A percentile compares a stretch with the other conserved stretches of the same genome.
Evolutionary conservation across 768 basidiomycete species (phyloP).

Genomic region (Pisolithus sp.): DNA sequence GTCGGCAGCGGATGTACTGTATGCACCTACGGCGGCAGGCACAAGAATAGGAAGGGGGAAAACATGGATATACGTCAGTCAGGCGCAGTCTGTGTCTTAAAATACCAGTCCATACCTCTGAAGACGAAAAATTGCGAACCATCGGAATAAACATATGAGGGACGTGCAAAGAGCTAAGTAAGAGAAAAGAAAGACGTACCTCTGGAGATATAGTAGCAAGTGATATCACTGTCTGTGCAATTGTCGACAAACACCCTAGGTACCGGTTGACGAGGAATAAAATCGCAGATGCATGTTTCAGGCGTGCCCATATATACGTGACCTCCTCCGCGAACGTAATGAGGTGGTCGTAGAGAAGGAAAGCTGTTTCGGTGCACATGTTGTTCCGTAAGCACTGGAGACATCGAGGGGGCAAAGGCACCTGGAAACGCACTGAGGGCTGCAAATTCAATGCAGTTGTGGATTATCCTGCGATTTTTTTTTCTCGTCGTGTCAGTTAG

Average conservation of each 20-base stretch:
- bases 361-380: conserved; percentile 7
- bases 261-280: conserved; percentile 50
- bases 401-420: neutral
- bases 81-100: neutral
- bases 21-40: conserved; percentile 29
- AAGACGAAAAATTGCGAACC: neutral
- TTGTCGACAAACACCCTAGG: conserved; percentile 35
- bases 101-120: conserved; percentile 3
- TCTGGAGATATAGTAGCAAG: conserved; percentile 16
- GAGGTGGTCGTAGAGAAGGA: conserved; percentile 26
- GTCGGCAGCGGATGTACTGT: conserved; percentile 33
- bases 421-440: neutral
- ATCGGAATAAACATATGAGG: neutral
- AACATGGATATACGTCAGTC: neutral
- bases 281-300: conserved; percentile 32
- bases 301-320: conserved; percentile 39
- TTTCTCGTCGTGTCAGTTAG: neutral
- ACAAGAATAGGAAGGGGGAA: neutral
- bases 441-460: neutral
- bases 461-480: neutral
- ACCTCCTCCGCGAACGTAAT: conserved; percentile 33
- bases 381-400: neutral
- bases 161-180: neutral
- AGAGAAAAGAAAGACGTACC: neutral
- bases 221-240: conserved; percentile 25